Percentiles rank a stretch among this genome's conserved stretches.
Evolutionary conservation across 257 asterid species (phyloP).

Genomic region (Forsythia suspensa): DNA sequence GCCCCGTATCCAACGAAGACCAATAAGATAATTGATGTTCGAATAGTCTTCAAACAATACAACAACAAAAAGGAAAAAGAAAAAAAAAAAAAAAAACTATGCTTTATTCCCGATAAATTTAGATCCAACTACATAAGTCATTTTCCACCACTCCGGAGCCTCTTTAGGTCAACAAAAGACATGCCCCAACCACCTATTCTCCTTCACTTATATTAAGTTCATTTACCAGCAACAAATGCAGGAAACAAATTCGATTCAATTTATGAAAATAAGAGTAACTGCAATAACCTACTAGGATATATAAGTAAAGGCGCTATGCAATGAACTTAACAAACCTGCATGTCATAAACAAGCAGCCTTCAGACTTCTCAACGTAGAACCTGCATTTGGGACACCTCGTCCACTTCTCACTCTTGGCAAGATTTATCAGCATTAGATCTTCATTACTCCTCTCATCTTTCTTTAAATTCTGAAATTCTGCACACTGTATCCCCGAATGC

Average conservation of each 20-base stretch:
- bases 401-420: constrained; percentile 41
- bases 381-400: constrained; percentile 62
- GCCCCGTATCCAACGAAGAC: background rate
- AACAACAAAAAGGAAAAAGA: background rate
- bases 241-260: background rate
- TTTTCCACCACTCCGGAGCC: background rate
- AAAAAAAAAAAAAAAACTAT: no score
- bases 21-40: background rate
- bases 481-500: constrained; percentile 50
- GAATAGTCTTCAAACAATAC: background rate
- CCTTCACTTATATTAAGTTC: background rate
- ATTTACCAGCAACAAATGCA: background rate
- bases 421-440: constrained; percentile 47
- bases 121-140: no score
- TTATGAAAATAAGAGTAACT: background rate
- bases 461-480: constrained; percentile 42
- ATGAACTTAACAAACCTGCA: constrained; percentile 55
- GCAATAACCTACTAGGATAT: background rate
- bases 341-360: constrained; percentile 59
- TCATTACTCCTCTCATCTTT: constrained; percentile 45
- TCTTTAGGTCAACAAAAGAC: background rate
- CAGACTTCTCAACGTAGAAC: constrained; percentile 49
- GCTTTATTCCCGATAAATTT: no score
- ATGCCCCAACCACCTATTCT: background rate
- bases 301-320: background rate